Percentiles rank a stretch among this genome's conserved stretches.
Evolutionary conservation across 352 stramenopile genomes (phyloP).

Genomic region (Phytophthora lateralis): DNA sequence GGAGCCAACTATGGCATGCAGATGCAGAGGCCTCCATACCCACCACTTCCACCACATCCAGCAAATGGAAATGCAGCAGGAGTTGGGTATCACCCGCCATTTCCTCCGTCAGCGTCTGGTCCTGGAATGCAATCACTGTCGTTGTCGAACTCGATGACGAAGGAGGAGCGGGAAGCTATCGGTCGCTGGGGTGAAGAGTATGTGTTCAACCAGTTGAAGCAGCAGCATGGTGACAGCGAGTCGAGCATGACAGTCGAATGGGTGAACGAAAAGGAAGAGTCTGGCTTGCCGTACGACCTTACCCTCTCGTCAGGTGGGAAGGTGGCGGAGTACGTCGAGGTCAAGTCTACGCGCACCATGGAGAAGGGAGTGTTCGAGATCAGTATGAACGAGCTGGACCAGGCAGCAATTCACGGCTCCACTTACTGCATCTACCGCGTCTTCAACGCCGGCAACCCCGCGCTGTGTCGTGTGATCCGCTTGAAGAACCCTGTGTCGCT

Average conservation of each 20-base stretch:
- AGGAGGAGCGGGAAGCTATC: constrained; percentile 77
- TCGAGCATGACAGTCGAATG: constrained; percentile 61
- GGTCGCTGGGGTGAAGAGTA: constrained; percentile 87
- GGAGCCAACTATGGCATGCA: constrained; percentile 17
- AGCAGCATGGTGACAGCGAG: constrained; percentile 44
- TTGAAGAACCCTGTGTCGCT: constrained; percentile 86
- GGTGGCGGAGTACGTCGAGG: constrained; percentile 83
- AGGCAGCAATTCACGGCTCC: constrained; percentile 76
- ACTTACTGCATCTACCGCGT: constrained; percentile 87
- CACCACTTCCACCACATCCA: constrained; percentile 8
- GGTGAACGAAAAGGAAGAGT: constrained; percentile 84
- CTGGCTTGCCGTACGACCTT: constrained; percentile 84
- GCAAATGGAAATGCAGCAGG: constrained; percentile 9
- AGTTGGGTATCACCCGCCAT: constrained; percentile 17
- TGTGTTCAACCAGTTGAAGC: constrained; percentile 74
- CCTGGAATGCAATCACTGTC: constrained; percentile 23
- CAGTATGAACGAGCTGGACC: constrained; percentile 89
- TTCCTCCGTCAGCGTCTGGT: constrained; percentile 12
- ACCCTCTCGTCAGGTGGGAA: constrained; percentile 51
- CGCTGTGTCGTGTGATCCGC: constrained; percentile 75
- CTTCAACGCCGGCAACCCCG: constrained; percentile 79
- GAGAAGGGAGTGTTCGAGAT: constrained; percentile 91
- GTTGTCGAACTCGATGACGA: constrained; percentile 65
- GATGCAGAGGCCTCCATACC: constrained; percentile 22
- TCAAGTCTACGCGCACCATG: constrained; percentile 88